A percentile compares a stretch with the other conserved stretches of the same genome.
Conservation (phyloP, 192 early-diverging fungal species). For the Rhizoclosmatium globosum region DNA sequence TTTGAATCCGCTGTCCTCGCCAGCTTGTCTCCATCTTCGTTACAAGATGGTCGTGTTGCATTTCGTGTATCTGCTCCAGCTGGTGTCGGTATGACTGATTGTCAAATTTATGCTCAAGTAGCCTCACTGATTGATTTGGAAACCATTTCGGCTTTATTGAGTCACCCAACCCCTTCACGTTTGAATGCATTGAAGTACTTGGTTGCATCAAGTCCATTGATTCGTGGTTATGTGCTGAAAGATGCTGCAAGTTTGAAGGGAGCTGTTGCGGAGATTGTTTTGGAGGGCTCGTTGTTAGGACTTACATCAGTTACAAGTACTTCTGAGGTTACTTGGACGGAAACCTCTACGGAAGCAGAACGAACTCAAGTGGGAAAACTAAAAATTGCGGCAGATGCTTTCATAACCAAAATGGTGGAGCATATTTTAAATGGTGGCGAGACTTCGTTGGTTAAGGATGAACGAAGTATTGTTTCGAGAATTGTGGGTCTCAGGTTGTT, state of each 20-base stretch:
- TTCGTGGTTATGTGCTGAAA: constrained; percentile 19
- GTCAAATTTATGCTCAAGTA: constrained; percentile 30
- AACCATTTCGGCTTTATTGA: constrained; percentile 27
- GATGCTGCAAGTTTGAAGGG: background rate
- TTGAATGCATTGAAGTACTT: constrained; percentile 15
- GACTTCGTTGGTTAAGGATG: background rate
- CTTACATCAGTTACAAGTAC: background rate
- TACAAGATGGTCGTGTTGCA: background rate
- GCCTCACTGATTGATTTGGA: constrained; percentile 40
- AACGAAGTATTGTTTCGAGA: background rate
- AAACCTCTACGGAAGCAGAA: background rate
- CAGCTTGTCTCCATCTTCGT: background rate
- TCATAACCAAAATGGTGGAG: background rate
- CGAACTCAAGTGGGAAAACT: constrained; percentile 4
- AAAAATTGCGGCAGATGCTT: background rate
- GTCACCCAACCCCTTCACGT: background rate
- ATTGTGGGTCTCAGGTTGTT: background rate
- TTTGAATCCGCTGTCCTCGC: constrained; percentile 21
- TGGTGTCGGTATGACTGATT: background rate
- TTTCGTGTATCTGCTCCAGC: constrained; percentile 6
- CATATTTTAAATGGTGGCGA: background rate
- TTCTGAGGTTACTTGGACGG: background rate
- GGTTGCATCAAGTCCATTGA: constrained; percentile 8
- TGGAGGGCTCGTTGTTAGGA: background rate
- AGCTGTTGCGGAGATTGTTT: constrained; percentile 17